Evolutionary conservation across 1,139 yeast genomes (phyloP).

Genomic region (Kurtzmaniella quercitrusa): DNA sequence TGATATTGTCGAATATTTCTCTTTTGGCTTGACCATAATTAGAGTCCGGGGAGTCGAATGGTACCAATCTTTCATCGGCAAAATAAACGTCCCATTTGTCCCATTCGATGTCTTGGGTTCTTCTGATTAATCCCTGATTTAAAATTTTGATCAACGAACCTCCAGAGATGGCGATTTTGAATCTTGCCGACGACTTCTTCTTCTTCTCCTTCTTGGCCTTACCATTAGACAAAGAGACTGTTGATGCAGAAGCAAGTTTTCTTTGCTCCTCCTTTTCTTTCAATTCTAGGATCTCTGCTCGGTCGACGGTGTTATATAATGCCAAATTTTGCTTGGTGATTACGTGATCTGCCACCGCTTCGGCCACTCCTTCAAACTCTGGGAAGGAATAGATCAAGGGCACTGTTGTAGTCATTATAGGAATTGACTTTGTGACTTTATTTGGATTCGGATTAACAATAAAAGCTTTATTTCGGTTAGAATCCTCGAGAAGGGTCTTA

Average conservation of each 20-base stretch:
- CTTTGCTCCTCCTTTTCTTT: slow-evolving; percentile 15
- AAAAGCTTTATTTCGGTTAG: not conserved
- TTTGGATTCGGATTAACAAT: not conserved
- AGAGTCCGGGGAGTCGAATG: slow-evolving; percentile 77
- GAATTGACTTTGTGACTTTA: not conserved
- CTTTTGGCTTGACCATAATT: slow-evolving; percentile 88
- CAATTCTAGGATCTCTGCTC: slow-evolving; percentile 26
- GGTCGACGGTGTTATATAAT: slow-evolving; percentile 48
- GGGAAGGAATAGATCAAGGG: slow-evolving; percentile 91
- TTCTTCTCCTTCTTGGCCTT: slow-evolving; percentile 20
- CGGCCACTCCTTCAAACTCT: slow-evolving; percentile 85
- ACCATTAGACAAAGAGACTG: slow-evolving; percentile 4
- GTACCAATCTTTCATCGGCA: slow-evolving; percentile 95
- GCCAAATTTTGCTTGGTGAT: slow-evolving; percentile 76
- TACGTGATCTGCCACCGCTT: slow-evolving; percentile 89
- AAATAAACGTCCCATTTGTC: slow-evolving; percentile 93
- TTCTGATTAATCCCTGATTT: slow-evolving; percentile 73
- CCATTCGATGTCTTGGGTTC: slow-evolving; percentile 77
- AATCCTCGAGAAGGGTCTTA: not conserved
- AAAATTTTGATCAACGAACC: slow-evolving; percentile 87
- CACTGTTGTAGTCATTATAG: slow-evolving; percentile 94
- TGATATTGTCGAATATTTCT: slow-evolving; percentile 69
- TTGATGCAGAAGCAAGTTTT: slow-evolving; percentile 1
- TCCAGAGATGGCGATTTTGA: slow-evolving; percentile 88
- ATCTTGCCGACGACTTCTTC: slow-evolving; percentile 56